These are phyloP conservation scores for Phytophthora meadii DNA, from an alignment of 352 stramenopile species.

Conservation along the genomic window DNA sequence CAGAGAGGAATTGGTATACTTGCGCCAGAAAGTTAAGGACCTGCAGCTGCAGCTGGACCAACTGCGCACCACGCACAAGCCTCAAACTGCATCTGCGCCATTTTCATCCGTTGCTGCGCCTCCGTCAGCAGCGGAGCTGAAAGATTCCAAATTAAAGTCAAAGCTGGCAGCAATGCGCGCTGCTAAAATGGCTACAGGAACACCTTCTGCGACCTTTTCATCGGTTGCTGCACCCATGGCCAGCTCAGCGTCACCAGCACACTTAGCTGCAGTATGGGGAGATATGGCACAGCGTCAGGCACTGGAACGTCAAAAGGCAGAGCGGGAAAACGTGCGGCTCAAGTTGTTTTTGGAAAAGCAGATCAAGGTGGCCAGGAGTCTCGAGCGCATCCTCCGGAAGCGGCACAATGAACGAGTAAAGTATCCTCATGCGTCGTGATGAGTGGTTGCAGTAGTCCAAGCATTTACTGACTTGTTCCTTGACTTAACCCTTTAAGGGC, in stretches of 20 bases:
- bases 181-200: conserved; percentile 15
- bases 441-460: conserved; percentile 14
- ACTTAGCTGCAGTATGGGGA: conserved; percentile 47
- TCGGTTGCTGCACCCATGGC: conserved; percentile 29
- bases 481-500: conserved; percentile 26
- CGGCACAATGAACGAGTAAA: conserved; percentile 46
- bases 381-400: conserved; percentile 47
- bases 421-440: conserved; percentile 26
- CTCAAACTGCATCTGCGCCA: conserved; percentile 26
- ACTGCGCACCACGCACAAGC: conserved; percentile 32
- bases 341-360: conserved; percentile 57
- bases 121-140: conserved; percentile 16
- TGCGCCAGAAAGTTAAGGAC: conserved; percentile 47
- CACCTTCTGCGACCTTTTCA: conserved; percentile 33
- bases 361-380: conserved; percentile 53
- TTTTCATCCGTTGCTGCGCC: conserved; percentile 41
- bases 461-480: conserved; percentile 28
- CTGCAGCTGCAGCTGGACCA: conserved; percentile 42
- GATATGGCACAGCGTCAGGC: conserved; percentile 51
- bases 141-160: conserved; percentile 13
- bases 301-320: conserved; percentile 43
- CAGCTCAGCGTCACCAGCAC: conserved; percentile 18
- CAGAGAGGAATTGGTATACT: conserved; percentile 44
- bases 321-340: conserved; percentile 57
- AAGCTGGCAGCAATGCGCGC: conserved; percentile 18